These are phyloP conservation scores for Venturia pyrina DNA, from an alignment of 2,329 filamentous ascomycete species.

Conservation along the genomic window DNA sequence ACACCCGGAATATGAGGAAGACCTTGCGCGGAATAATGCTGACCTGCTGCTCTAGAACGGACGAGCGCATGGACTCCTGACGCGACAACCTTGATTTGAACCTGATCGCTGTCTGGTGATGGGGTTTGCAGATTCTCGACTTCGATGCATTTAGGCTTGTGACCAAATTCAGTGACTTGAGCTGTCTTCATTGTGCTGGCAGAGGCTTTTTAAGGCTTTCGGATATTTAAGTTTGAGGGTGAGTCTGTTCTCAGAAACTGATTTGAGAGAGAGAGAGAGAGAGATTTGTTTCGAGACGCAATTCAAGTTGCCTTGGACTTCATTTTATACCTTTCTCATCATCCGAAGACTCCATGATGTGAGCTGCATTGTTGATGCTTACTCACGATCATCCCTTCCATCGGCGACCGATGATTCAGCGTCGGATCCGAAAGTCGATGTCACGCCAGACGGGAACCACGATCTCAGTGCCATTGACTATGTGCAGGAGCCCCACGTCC, in stretches of 20 bases:
- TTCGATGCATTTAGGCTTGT: constrained; percentile 24
- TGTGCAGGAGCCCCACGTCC: not conserved
- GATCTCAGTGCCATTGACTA: not conserved
- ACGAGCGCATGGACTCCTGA: constrained; percentile 45
- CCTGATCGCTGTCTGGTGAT: constrained; percentile 26
- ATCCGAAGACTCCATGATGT: not conserved
- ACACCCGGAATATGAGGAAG: constrained; percentile 44
- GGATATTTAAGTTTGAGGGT: too few species aligned
- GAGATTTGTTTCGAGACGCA: not conserved
- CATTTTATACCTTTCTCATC: not conserved
- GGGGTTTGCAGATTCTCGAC: constrained; percentile 22
- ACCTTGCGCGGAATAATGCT: constrained; percentile 41
- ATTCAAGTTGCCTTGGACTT: not conserved
- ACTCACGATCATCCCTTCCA: not conserved
- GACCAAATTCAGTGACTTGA: constrained; percentile 32
- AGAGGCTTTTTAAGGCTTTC: not conserved
- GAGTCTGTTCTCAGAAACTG: too few species aligned
- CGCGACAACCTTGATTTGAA: constrained; percentile 44
- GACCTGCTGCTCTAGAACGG: constrained; percentile 41
- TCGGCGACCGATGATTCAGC: not conserved
- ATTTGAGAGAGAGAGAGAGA: too few species aligned
- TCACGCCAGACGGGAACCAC: not conserved
- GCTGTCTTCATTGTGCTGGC: constrained; percentile 27
- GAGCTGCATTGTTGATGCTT: not conserved
- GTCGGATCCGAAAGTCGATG: not conserved